These are phyloP conservation scores for Colletotrichum paranaense DNA, from an alignment of 2,329 filamentous ascomycete genomes.

Conservation along the genomic window DNA sequence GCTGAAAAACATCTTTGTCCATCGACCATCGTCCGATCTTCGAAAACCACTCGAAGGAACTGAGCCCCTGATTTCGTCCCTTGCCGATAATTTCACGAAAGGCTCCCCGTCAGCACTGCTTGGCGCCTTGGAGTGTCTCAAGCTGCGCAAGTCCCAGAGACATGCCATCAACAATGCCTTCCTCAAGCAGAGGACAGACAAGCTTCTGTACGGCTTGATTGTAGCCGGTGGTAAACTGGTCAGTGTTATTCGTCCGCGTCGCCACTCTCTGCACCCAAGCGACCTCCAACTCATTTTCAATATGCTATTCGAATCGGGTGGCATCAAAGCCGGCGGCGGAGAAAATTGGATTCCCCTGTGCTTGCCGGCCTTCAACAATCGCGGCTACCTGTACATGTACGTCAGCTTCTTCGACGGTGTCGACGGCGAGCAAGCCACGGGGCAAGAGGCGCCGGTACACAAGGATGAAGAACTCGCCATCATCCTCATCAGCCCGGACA, in stretches of 20 bases:
- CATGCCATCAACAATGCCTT: conserved; percentile 88
- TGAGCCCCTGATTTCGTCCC: conserved; percentile 87
- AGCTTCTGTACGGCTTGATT: conserved; percentile 90
- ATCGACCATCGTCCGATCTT: conserved; percentile 93
- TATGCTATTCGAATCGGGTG: conserved; percentile 97
- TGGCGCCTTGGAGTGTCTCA: conserved; percentile 93
- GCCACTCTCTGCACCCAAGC: conserved; percentile 94
- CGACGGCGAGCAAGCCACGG: conserved; percentile 52
- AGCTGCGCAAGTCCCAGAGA: conserved; percentile 87
- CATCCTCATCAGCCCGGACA: conserved; percentile 90
- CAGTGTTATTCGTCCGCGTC: conserved; percentile 92
- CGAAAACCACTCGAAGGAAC: conserved; percentile 91
- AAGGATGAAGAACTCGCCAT: conserved; percentile 88
- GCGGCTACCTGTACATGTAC: conserved; percentile 98
- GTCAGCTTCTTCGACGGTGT: conserved; percentile 88
- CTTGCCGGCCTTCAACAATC: conserved; percentile 95
- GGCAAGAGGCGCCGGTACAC: conserved; percentile 61
- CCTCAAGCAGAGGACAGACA: conserved; percentile 79
- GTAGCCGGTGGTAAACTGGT: conserved; percentile 94
- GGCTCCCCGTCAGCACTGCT: conserved; percentile 91
- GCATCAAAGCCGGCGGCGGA: conserved; percentile 88
- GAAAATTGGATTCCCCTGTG: conserved; percentile 99
- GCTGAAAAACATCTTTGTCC: conserved; percentile 86
- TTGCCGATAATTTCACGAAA: conserved; percentile 93
- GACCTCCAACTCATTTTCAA: conserved; percentile 98